phyloP scores from a whole-genome alignment of 2,329 filamentous ascomycete genomes.

The Pseudogymnoascus sp. region DNA sequence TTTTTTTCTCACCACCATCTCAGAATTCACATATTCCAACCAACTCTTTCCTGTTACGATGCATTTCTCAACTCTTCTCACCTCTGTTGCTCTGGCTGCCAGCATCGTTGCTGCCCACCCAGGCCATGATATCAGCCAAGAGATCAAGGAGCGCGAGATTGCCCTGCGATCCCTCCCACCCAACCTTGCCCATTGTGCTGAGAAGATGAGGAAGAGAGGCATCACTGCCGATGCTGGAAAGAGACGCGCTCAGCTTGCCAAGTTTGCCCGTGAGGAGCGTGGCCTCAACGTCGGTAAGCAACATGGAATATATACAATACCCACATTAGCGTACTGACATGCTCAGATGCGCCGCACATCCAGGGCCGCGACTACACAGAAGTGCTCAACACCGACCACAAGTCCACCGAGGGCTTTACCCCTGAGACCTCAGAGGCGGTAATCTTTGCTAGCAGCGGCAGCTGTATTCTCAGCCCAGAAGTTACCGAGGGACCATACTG shows the following conservation, averaged over 20 bases:
- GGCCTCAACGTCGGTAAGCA: not conserved
- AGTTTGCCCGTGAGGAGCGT: constrained; percentile 23
- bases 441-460: constrained; percentile 36
- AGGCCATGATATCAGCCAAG: constrained; percentile 25
- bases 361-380: not conserved
- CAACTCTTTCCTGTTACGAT: not conserved
- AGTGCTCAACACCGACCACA: constrained; percentile 13
- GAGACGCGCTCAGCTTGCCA: constrained; percentile 21
- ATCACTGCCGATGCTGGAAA: constrained; percentile 26
- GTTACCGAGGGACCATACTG: constrained; percentile 48
- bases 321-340: not conserved
- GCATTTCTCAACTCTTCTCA: not conserved
- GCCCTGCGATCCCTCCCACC: constrained; percentile 10
- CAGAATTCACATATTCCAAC: not conserved
- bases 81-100: not conserved
- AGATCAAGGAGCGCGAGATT: constrained; percentile 23
- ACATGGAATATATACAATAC: not conserved
- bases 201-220: constrained; percentile 28
- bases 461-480: constrained; percentile 45
- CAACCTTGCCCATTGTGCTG: constrained; percentile 27
- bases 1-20: not conserved
- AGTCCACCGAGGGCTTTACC: constrained; percentile 24
- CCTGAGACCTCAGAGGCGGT: constrained; percentile 27
- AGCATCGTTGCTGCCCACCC: constrained; percentile 25
- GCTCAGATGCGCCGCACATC: not conserved